phyloP scores from a whole-genome alignment of 176 grass and related monocot genomes.

The Hyparrhenia diplandra region DNA sequence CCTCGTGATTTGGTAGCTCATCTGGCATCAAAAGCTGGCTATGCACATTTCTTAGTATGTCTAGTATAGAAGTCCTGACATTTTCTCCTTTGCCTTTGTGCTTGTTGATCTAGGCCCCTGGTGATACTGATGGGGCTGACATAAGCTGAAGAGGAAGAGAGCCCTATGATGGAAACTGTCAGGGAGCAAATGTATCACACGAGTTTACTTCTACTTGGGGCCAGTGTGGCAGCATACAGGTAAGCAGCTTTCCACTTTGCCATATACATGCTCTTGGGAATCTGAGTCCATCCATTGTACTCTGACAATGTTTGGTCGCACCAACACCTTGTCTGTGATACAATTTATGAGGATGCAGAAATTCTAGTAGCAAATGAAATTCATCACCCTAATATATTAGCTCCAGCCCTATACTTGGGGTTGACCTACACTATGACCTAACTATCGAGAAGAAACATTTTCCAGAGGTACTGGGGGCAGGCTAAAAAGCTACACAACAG shows the following conservation, averaged over 20 bases:
- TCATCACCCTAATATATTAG: not conserved
- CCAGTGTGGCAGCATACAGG: slow-evolving; percentile 96
- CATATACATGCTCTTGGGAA: not conserved
- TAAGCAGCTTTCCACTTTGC: slow-evolving; percentile 39
- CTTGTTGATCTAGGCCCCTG: slow-evolving; percentile 51
- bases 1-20: slow-evolving; percentile 5
- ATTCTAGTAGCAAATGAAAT: not conserved
- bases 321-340: not conserved
- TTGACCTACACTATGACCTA: slow-evolving; percentile 20
- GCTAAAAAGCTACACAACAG: slow-evolving; percentile 67
- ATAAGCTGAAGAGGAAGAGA: slow-evolving; percentile 69
- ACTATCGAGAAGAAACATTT: slow-evolving; percentile 34
- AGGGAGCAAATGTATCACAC: slow-evolving; percentile 98
- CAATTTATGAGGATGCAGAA: not conserved
- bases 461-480: slow-evolving; percentile 89
- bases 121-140: slow-evolving; percentile 50
- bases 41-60: not conserved
- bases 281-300: not conserved
- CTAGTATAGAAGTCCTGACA: not conserved
- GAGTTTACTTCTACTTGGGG: slow-evolving; percentile 82
- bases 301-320: slow-evolving; percentile 17
- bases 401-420: slow-evolving; percentile 17
- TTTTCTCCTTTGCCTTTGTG: slow-evolving; percentile 27
- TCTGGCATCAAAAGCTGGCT: not conserved
- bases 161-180: slow-evolving; percentile 83